Evolutionary conservation across 148 eudicot species (phyloP).

Genomic region (Camellia lanceoleosa): DNA sequence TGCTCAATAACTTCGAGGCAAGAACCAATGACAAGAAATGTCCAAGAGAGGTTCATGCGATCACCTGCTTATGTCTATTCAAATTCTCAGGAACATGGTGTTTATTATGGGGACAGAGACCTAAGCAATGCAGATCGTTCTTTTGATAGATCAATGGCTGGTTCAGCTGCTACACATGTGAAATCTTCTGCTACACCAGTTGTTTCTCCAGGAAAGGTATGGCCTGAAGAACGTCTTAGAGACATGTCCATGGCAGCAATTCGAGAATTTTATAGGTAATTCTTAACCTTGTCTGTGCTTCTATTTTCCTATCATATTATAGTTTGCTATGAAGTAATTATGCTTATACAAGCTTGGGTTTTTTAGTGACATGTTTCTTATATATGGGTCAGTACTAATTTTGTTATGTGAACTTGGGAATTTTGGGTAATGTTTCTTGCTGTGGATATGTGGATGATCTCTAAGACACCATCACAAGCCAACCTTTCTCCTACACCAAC

Average conservation of each 20-base stretch:
- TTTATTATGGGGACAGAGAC: conserved; percentile 44
- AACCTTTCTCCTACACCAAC: too few relatives aligned
- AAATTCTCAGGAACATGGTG: conserved; percentile 39
- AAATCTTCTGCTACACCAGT: conserved; percentile 29
- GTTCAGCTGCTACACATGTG: conserved; percentile 29
- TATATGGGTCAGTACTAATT: neutral
- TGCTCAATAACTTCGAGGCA: conserved; percentile 20
- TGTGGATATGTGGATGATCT: too few relatives aligned
- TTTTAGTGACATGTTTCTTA: neutral
- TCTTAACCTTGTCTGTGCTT: neutral
- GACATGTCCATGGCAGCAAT: conserved; percentile 69
- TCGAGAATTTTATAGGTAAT: conserved; percentile 83
- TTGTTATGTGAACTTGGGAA: too few relatives aligned
- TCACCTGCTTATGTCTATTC: conserved; percentile 45
- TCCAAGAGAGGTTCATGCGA: conserved; percentile 44
- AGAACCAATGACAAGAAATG: too few relatives aligned
- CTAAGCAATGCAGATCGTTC: conserved; percentile 39
- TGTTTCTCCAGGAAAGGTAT: conserved; percentile 42
- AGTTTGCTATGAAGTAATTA: too few relatives aligned
- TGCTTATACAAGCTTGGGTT: neutral
- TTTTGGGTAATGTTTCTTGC: too few relatives aligned
- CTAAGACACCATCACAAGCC: too few relatives aligned
- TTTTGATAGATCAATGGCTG: conserved; percentile 44
- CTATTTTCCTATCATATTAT: neutral
- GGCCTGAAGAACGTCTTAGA: conserved; percentile 63